Conservation (phyloP, 495 filamentous ascomycete genomes). For the Talaromyces trachyspermus region DNA sequence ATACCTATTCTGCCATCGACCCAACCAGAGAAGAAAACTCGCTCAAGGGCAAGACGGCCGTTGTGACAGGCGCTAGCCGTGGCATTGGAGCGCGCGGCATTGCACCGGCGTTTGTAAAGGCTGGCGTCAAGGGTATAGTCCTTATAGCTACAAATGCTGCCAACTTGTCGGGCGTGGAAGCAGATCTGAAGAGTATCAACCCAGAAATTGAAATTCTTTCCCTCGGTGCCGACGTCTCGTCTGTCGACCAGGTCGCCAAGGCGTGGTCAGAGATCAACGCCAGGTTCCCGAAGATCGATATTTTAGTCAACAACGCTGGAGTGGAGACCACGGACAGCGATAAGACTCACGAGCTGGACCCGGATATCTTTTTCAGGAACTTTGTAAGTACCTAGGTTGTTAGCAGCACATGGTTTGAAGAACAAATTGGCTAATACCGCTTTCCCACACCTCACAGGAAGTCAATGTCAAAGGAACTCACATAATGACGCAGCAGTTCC, state of each 20-base stretch:
- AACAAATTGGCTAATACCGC: not conserved
- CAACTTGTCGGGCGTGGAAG: conserved; percentile 13
- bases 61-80: conserved; percentile 32
- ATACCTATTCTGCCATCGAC: conserved; percentile 29
- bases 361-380: conserved; percentile 29
- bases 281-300: conserved; percentile 30
- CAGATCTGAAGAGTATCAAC: conserved; percentile 16
- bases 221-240: conserved; percentile 23
- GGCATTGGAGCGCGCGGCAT: conserved; percentile 21
- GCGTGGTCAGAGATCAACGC: conserved; percentile 30
- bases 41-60: conserved; percentile 26
- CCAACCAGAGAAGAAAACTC: conserved; percentile 24
- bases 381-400: conserved; percentile 5
- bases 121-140: conserved; percentile 56
- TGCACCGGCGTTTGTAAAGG: conserved; percentile 42
- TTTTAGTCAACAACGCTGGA: conserved; percentile 40
- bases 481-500: conserved; percentile 29
- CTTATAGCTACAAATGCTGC: conserved; percentile 20
- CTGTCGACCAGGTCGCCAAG: conserved; percentile 18
- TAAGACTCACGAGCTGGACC: conserved; percentile 7
- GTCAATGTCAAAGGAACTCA: conserved; percentile 38
- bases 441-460: conserved; percentile 24
- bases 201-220: conserved; percentile 18
- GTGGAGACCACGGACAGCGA: conserved; percentile 11
- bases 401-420: not conserved